Evolutionary conservation across 768 basidiomycete genomes (phyloP), one percentile per base, ranked within the genome.

Genomic region (Lactarius psammicola): DNA sequence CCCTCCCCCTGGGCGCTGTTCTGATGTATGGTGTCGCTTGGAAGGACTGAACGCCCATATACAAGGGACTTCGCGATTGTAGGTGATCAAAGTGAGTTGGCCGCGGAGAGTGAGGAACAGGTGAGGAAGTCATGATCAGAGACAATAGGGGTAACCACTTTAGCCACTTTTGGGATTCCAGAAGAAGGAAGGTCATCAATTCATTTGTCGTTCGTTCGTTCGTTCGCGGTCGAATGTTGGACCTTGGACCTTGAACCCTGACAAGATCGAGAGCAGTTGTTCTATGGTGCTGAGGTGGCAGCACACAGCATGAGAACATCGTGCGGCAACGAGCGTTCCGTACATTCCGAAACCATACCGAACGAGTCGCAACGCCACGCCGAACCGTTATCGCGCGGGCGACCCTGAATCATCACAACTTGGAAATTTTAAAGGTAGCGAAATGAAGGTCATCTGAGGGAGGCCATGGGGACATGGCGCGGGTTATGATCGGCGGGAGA

Each of bases 1-100:
- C 46, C 46, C 18, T 13, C 46, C 11, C 23, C 31, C 28, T 55
- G 59, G 33, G 59, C 64, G 64, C 64, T 42, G 53, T 60, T 65
- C 26, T 11, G 23, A 26, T 8, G 23, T 23, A 23, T 23, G 23
- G 23, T 49, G 46, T 26, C 23, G 46, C 23, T 23, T 13, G 23
- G 26, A 11, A 11, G 36, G 18, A 59, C 26, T 18, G 46, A 31
- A 56, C 38, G 28, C 49, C 36, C 17, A 40, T 40, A 40, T 31
- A 30, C n/a, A 49, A 26, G 4, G 23, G 46, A 23, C 46, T 23
- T 26, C 23, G 46, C 46, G n/a, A 49, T 23, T 4, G 23, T 26
- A 46, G 23, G 23, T 49, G 4, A 49, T 49, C 46, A 13, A 49
- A 23, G 23, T 23, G n/a, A 49, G 46, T 26, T 11, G 13, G 46